phyloP scores from a whole-genome alignment of 176 grass and related monocot species.

The Zoysia pacifica region DNA sequence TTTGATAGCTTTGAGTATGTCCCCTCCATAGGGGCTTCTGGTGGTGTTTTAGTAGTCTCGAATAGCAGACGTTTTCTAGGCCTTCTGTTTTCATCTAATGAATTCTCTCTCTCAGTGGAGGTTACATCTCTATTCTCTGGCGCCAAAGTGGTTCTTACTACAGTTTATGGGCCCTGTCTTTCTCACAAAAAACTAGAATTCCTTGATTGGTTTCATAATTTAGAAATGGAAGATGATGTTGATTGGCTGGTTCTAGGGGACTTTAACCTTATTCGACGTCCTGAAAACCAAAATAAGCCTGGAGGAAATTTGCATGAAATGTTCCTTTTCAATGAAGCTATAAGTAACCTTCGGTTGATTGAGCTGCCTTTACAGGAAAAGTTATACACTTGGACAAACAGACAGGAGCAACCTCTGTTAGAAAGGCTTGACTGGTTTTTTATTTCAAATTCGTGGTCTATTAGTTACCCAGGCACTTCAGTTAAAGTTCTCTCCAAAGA shows the following conservation, averaged over 20 bases:
- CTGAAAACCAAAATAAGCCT: neutral
- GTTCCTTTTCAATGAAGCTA: neutral
- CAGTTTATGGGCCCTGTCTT: too few relatives aligned
- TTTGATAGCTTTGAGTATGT: too few relatives aligned
- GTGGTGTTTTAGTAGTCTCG: too few relatives aligned
- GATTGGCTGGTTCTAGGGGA: neutral
- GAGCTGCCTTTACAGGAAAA: neutral
- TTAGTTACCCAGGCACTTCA: neutral
- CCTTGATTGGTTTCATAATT: neutral
- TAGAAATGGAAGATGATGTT: neutral
- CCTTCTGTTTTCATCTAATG: too few relatives aligned
- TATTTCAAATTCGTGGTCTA: neutral
- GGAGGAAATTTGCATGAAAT: neutral
- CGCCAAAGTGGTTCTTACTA: too few relatives aligned
- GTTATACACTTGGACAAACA: neutral
- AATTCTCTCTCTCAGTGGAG: too few relatives aligned
- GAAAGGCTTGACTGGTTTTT: neutral
- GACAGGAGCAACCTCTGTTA: neutral
- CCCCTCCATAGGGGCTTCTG: too few relatives aligned
- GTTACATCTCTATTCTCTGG: too few relatives aligned
- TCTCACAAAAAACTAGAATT: too few relatives aligned
- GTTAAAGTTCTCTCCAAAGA: too few relatives aligned
- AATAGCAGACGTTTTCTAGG: too few relatives aligned
- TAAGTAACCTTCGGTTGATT: neutral
- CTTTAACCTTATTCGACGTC: neutral